phyloP scores from a whole-genome alignment of 2,329 filamentous ascomycete genomes.

The Diaporthe capsici region DNA sequence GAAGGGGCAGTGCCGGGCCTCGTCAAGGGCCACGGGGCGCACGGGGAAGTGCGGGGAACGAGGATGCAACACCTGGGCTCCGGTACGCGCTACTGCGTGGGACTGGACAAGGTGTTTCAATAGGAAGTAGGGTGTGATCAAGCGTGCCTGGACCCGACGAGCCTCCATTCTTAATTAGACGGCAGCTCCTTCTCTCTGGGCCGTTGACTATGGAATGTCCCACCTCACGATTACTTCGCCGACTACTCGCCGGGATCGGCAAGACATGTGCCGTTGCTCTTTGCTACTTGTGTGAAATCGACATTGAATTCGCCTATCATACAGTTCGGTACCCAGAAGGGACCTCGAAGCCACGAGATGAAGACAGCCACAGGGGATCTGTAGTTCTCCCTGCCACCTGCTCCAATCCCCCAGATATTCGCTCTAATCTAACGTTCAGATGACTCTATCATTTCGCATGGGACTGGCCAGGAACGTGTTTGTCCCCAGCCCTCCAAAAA shows the following conservation, averaged over 20 bases:
- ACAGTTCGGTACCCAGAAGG: background rate
- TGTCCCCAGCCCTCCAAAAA: background rate
- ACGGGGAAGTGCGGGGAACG: constrained; percentile 27
- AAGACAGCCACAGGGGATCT: background rate
- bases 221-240: background rate
- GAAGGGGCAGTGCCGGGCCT: background rate
- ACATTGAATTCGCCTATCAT: constrained; percentile 4
- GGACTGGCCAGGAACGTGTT: background rate
- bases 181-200: background rate
- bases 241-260: background rate
- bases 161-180: constrained; percentile 25
- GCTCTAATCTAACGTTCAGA: constrained; percentile 3
- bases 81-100: constrained; percentile 14
- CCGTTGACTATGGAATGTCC: background rate
- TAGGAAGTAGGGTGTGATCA: background rate
- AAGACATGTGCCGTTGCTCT: background rate
- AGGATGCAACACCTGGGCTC: constrained; percentile 4
- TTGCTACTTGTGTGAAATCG: background rate
- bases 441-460: background rate
- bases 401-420: background rate
- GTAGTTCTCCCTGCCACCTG: background rate
- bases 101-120: background rate
- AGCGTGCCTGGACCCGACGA: background rate
- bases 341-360: background rate
- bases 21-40: background rate